Evolutionary conservation across 805 yeast species (phyloP).

Genomic region (Saccharomycopsis malanga): DNA sequence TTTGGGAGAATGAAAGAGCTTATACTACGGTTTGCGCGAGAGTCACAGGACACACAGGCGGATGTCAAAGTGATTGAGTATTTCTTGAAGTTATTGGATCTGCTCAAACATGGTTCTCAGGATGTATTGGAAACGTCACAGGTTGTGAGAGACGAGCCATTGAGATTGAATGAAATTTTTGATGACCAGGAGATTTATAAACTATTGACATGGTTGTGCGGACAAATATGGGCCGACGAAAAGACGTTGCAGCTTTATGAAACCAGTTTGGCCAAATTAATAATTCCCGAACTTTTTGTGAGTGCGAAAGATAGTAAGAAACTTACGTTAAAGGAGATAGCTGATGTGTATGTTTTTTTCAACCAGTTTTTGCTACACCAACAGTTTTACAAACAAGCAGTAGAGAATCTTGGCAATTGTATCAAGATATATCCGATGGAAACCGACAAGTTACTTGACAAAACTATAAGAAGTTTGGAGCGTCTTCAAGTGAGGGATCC

Average conservation of each 20-base stretch:
- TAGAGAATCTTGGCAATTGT: constrained; percentile 1
- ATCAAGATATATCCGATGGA: neutral
- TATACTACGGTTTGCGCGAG: neutral
- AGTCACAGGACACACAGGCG: neutral
- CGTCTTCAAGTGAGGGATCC: constrained; percentile 4
- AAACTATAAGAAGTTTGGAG: neutral
- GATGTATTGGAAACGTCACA: neutral
- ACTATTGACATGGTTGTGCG: constrained; percentile 3
- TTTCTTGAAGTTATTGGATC: neutral
- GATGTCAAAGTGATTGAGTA: neutral
- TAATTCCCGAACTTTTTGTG: constrained; percentile 5
- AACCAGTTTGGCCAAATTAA: neutral
- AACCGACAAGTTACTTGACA: neutral
- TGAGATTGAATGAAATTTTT: constrained; percentile 6
- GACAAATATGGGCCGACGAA: neutral
- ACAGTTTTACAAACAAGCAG: constrained; percentile 4
- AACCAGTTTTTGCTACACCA: constrained; percentile 4
- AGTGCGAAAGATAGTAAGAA: neutral
- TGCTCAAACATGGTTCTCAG: constrained; percentile 1
- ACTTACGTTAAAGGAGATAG: neutral
- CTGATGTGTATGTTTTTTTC: neutral
- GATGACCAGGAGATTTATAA: neutral
- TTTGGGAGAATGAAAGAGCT: neutral
- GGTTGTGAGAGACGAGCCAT: constrained; percentile 3
- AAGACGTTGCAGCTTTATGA: neutral